Conservation (phyloP, 768 basidiomycete species). For the Kwoniella sp. region DNA sequence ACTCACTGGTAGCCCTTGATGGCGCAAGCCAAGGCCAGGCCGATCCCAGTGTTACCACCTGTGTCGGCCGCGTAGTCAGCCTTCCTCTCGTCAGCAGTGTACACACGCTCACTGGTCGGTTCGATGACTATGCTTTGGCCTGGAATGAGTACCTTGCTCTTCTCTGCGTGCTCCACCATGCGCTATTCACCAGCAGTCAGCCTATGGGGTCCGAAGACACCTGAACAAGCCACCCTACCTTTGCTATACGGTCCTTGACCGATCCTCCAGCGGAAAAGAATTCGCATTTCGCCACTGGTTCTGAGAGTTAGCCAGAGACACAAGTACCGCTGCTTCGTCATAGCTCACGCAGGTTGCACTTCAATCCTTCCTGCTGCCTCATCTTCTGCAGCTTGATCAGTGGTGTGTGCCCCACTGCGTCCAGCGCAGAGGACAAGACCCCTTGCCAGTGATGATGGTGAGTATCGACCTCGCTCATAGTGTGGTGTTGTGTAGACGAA, state of each 20-base stretch:
- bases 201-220: too few species aligned
- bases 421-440: conserved; percentile 72
- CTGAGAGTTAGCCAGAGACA: neutral
- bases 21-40: conserved; percentile 85
- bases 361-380: conserved; percentile 65
- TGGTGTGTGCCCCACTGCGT: conserved; percentile 85
- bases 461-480: conserved; percentile 9
- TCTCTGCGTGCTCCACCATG: conserved; percentile 94
- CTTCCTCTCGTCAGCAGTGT: too few species aligned
- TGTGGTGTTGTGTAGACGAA: too few species aligned
- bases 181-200: too few species aligned
- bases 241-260: conserved; percentile 93
- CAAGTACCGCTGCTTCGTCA: neutral
- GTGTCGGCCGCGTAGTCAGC: too few species aligned
- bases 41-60: conserved; percentile 94
- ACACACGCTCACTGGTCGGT: conserved; percentile 59
- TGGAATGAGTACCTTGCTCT: conserved; percentile 71
- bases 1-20: conserved; percentile 62
- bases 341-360: conserved; percentile 80
- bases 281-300: conserved; percentile 79
- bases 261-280: conserved; percentile 87
- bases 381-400: conserved; percentile 80
- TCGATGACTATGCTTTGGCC: conserved; percentile 91
- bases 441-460: conserved; percentile 46
- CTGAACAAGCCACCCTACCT: too few species aligned